A percentile compares a stretch with the other conserved stretches of the same genome.
Evolutionary conservation across 2,329 filamentous ascomycete genomes (phyloP).

Genomic region (Fusarium buxicola): DNA sequence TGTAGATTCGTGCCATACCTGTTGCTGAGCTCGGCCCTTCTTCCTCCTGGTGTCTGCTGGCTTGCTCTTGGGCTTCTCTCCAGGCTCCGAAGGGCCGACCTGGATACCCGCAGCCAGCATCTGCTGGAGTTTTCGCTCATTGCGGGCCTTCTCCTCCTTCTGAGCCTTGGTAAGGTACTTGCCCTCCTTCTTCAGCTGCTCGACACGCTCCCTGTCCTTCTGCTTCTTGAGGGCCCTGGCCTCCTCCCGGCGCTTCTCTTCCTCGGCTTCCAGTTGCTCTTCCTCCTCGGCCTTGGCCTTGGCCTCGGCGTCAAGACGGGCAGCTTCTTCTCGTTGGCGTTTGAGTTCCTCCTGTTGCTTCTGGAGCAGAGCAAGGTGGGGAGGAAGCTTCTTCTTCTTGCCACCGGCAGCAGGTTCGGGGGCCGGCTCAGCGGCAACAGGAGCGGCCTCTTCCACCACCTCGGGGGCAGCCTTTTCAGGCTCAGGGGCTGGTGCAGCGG

Average conservation of each 20-base stretch:
- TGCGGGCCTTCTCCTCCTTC: slow-evolving; percentile 82
- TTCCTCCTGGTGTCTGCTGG: slow-evolving; percentile 84
- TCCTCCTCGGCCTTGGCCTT: slow-evolving; percentile 73
- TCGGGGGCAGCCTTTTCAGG: slow-evolving; percentile 58
- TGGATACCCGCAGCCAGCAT: slow-evolving; percentile 84
- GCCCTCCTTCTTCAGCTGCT: slow-evolving; percentile 88
- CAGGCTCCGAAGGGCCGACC: slow-evolving; percentile 71
- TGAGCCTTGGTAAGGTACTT: slow-evolving; percentile 89
- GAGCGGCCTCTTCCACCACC: slow-evolving; percentile 72
- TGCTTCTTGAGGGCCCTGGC: slow-evolving; percentile 83
- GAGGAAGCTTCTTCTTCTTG: slow-evolving; percentile 90
- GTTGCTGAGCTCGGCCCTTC: slow-evolving; percentile 68
- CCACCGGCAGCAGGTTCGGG: slow-evolving; percentile 58
- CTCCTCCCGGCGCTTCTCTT: slow-evolving; percentile 76
- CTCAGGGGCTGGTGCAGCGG: slow-evolving; percentile 43
- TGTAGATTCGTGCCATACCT: slow-evolving; percentile 54
- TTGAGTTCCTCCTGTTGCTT: slow-evolving; percentile 86
- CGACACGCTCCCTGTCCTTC: slow-evolving; percentile 86
- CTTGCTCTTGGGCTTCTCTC: slow-evolving; percentile 80
- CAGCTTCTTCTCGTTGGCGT: slow-evolving; percentile 73
- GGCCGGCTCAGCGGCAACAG: slow-evolving; percentile 36
- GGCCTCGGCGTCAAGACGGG: slow-evolving; percentile 70
- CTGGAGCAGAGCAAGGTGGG: slow-evolving; percentile 78
- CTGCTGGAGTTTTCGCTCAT: slow-evolving; percentile 84
- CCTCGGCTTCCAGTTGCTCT: slow-evolving; percentile 73